phyloP scores from a whole-genome alignment of 768 basidiomycete genomes.

The Amanita jacksonii region DNA sequence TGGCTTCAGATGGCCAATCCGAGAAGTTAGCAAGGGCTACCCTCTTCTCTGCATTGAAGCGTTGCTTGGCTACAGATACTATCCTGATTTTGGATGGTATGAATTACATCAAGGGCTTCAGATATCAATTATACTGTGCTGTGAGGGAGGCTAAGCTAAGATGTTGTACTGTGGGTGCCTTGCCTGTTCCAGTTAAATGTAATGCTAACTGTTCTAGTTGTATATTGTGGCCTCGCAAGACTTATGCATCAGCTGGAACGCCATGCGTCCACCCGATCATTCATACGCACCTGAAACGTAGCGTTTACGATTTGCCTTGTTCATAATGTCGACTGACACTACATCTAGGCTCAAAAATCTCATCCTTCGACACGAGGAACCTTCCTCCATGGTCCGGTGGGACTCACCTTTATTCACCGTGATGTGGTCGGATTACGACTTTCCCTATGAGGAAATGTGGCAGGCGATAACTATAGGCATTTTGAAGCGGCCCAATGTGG shows the following conservation, averaged over 20 bases:
- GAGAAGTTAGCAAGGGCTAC: slow-evolving; percentile 87
- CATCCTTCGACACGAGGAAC: slow-evolving; percentile 86
- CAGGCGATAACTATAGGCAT: slow-evolving; percentile 67
- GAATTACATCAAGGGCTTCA: slow-evolving; percentile 98
- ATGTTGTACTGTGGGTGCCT: slow-evolving; percentile 67
- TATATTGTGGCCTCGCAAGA: slow-evolving; percentile 70
- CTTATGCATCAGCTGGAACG: slow-evolving; percentile 72
- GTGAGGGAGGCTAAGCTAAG: slow-evolving; percentile 81
- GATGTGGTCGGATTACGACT: slow-evolving; percentile 57
- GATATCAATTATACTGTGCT: slow-evolving; percentile 97
- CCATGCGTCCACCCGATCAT: slow-evolving; percentile 24
- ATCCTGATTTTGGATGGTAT: slow-evolving; percentile 85
- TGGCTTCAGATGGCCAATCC: slow-evolving; percentile 49
- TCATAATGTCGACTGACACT: slow-evolving; percentile 1
- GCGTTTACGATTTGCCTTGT: slow-evolving; percentile 9
- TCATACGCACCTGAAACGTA: slow-evolving; percentile 69
- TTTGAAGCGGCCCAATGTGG: slow-evolving; percentile 83
- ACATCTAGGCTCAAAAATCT: slow-evolving; percentile 70
- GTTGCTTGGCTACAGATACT: slow-evolving; percentile 59
- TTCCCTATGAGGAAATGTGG: slow-evolving; percentile 70
- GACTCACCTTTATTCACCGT: slow-evolving; percentile 92
- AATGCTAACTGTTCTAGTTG: slow-evolving; percentile 29
- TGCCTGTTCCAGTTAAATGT: slow-evolving; percentile 3
- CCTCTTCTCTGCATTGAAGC: slow-evolving; percentile 74
- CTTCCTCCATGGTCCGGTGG: slow-evolving; percentile 98